A percentile compares a stretch with the other conserved stretches of the same genome.
These are phyloP conservation scores for Brassica hybrid DNA, from an alignment of 441 rosid genomes.

Conservation along the genomic window DNA sequence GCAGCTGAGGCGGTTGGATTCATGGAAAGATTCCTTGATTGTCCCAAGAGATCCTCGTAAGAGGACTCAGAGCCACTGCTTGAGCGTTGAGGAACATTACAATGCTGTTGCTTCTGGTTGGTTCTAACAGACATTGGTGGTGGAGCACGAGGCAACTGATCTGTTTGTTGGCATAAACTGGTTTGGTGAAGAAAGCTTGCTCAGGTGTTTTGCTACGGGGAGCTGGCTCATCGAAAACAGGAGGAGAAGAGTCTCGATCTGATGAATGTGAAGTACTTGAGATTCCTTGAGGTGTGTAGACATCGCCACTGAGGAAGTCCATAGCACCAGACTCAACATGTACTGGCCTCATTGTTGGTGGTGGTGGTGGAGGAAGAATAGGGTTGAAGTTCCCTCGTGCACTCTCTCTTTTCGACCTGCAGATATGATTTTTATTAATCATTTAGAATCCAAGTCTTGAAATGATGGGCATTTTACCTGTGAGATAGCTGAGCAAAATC, in stretches of 20 bases:
- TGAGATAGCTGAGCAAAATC: slow-evolving; percentile 83
- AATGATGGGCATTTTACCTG: slow-evolving; percentile 51
- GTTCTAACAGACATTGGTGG: slow-evolving; percentile 84
- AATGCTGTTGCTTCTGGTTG: slow-evolving; percentile 75
- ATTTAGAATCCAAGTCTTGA: neutral
- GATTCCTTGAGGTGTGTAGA: slow-evolving; percentile 60
- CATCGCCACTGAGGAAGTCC: slow-evolving; percentile 92
- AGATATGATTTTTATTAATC: neutral
- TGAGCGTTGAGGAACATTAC: slow-evolving; percentile 50
- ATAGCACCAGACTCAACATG: slow-evolving; percentile 51
- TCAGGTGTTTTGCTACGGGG: slow-evolving; percentile 61
- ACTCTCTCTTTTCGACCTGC: slow-evolving; percentile 85
- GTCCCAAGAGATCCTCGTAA: slow-evolving; percentile 63
- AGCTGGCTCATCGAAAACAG: slow-evolving; percentile 53
- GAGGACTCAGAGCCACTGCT: slow-evolving; percentile 68
- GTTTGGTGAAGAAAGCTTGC: slow-evolving; percentile 60
- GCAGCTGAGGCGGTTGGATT: slow-evolving; percentile 48
- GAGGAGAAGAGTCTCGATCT: slow-evolving; percentile 47
- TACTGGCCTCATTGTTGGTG: slow-evolving; percentile 71
- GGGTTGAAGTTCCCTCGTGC: slow-evolving; percentile 50
- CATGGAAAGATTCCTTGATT: slow-evolving; percentile 72
- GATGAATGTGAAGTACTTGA: slow-evolving; percentile 52
- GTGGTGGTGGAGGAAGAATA: slow-evolving; percentile 78
- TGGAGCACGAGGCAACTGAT: slow-evolving; percentile 76
- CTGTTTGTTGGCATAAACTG: slow-evolving; percentile 62